Evolutionary conservation across 2,329 filamentous ascomycete genomes (phyloP), one percentile per base, ranked within the genome.

Genomic region (Claviceps pusilla): DNA sequence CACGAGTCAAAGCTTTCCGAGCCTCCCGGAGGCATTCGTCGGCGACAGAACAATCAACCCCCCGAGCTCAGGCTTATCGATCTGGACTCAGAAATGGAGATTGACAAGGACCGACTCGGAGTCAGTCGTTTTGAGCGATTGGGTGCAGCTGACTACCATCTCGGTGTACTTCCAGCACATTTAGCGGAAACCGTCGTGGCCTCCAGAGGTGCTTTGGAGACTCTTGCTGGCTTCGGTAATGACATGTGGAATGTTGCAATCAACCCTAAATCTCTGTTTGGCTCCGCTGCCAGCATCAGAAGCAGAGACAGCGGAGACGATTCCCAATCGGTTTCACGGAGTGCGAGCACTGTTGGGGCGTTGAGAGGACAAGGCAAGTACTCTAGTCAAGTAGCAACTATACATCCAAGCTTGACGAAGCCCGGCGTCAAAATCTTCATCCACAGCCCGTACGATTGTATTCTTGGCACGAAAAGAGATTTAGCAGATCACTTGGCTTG

Each of bases 401-500:
- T 76, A 2, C 76, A 84, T 64, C 69, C 78, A 54, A 74, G 74
- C 61, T 66, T 86, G 59, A 62, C 76, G 59, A 76, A 81, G 62
- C 73, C 73, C 51, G 76, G 79, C 1, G 68, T 76, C 61, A 77
- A 97, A 63, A 86, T 98, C 16, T 96, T 96, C 65, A 88, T 98
- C 45, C 89, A 95, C 63, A 96, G 89, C 62, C 93, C 93, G 0
- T 98, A 94, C 64, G 93, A 98, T 68, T 97, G 90, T 62, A 85
- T 97, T n/a, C 73, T 96, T 54, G 88, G 89, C 0, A 88, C 93
- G 2, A 90, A 90, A 65, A 78, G 93, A 60, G 90, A 95, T 63
- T 75, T 95, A 16, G 75, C 82, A 3, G 93, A 98, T 68, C 89
- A 95, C 63, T 73, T 97, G 28, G 73, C 77, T 7, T 98, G 91